Conservation (phyloP, 352 stramenopile genomes). For the Phytophthora pinifolia region DNA sequence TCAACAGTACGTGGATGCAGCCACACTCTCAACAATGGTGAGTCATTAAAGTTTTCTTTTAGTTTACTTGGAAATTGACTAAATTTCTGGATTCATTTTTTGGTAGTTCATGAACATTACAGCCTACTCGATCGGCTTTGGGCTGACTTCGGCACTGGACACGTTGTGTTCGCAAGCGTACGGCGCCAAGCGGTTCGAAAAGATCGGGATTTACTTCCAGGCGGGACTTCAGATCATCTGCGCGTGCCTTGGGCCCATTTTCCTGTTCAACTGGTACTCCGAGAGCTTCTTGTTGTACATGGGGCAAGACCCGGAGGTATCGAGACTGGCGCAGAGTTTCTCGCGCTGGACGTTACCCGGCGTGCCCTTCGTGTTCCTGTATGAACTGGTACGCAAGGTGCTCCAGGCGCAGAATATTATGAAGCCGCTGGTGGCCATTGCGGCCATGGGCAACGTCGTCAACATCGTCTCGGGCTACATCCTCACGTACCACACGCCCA, state of each 20-base stretch:
- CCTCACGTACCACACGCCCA: constrained; percentile 70
- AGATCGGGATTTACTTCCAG: constrained; percentile 83
- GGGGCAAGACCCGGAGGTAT: constrained; percentile 51
- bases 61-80: no score
- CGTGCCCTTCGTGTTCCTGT: constrained; percentile 74
- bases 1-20: constrained; percentile 61
- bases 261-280: constrained; percentile 62
- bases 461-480: constrained; percentile 61
- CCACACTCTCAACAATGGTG: constrained; percentile 56
- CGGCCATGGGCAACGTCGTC: constrained; percentile 60
- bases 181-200: constrained; percentile 51
- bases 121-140: constrained; percentile 58
- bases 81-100: no score
- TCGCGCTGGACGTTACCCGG: constrained; percentile 57
- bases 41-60: neutral
- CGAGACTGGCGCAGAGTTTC: constrained; percentile 56
- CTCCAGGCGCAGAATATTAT: constrained; percentile 81
- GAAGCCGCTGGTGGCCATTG: constrained; percentile 69
- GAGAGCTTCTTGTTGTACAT: constrained; percentile 46
- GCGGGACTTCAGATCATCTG: constrained; percentile 58
- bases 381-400: constrained; percentile 81
- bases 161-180: constrained; percentile 76
- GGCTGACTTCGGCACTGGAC: constrained; percentile 69
- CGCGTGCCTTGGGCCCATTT: constrained; percentile 44
- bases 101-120: constrained; percentile 79